Base-by-base conservation (phyloP, 768 basidiomycete species). In the Leccinum variicolor region DNA sequence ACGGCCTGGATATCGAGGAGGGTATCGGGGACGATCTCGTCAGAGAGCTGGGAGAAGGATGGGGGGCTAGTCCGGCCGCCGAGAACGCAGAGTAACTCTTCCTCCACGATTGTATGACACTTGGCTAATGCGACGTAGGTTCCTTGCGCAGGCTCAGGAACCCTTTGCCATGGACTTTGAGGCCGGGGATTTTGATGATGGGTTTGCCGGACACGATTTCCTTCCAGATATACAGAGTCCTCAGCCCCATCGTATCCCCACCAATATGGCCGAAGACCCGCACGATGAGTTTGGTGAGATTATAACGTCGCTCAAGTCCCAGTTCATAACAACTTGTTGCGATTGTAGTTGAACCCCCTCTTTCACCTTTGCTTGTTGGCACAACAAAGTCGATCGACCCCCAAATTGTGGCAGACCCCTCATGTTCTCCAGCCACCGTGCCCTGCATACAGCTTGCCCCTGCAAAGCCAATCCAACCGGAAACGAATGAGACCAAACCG, bases 1-100 rank as follows among this genome's bases (percentile, higher is more conserved):
- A 84, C 54, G 84, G 76, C 21, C 64, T 85, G 23, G 87, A 83
- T 58, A 66, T 86, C 17, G 80, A 73, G n/a, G 81, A 77, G 7
- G 84, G 80, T 21, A 70, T 92, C 17, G 88, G 85, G 4, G 89
- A 90, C 48, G 90, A 92, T 63, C 74, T 92, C 26, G 88, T 86
- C 8, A 79, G 77, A 59, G 90, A 92, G 63, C 76, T 92, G 3
- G 90, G 89, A 29, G 84, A 84, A 64, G 84, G 78, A 23, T 91
- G 90, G 89, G 83, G 79, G 19, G 75, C 45, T 28, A 54, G 49
- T 50, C 57, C 53, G 4, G 15, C 52, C 43, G 46, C 55, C 9
- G 58, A 61, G 19, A 63, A 48, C 17, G 31, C 57, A 46, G 55
- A 60, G 69, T 71, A 65, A 41, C 19, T 17, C 39, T 39, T 52